Base-by-base conservation (phyloP, 352 stramenopile genomes). In the Pythium apleroticum region DNA sequence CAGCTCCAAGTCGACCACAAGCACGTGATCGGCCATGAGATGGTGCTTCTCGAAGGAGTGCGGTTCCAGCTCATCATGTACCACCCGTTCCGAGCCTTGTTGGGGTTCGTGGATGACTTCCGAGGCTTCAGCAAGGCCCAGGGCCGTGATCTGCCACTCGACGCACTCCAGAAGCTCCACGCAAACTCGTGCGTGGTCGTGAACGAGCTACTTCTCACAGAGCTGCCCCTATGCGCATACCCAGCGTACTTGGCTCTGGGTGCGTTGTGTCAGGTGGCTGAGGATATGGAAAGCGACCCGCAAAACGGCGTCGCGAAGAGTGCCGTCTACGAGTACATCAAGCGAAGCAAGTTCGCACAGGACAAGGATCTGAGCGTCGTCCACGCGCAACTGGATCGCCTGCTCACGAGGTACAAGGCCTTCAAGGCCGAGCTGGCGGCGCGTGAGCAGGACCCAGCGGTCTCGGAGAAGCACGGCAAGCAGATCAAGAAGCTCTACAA, bases 21-120 rank as follows among this genome's bases (percentile, higher is more conserved):
- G 67, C 81, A 90, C 66, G 86, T 97, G 22, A 92, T 96, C 55
- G 84, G 79, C 4, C 83, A 95, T 48, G 89, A 97, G 68, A 97
- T 97, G 84, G 68, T 89, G 8, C 75, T 97, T 45, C 74, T 97
- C 4, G 86, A 94, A 54, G 88, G 89, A 5, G 84, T 94, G 53
- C 86, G 87, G 48, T 97, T 97, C 62, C 86, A 97, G 66, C 74
- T 97, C 4, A 91, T 95, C 65, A 93, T 95, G 82, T 95, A 95
- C 59, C 85, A 96, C 56, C 89, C 89, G 35, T 94, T 95, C 68
- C 88, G 88, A 43, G 63, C 87, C 14, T 66, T 95, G 14, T 52
- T 91, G 25, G 88, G 85, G 20, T 95, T 96, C 68, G 74, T 96
- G 46, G 87, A 95, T 41, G 84, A 94, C 54, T 90, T 96, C 48